phyloP scores from a whole-genome alignment of 1,139 yeast species.

The Geotrichum cucujoidarum region DNA sequence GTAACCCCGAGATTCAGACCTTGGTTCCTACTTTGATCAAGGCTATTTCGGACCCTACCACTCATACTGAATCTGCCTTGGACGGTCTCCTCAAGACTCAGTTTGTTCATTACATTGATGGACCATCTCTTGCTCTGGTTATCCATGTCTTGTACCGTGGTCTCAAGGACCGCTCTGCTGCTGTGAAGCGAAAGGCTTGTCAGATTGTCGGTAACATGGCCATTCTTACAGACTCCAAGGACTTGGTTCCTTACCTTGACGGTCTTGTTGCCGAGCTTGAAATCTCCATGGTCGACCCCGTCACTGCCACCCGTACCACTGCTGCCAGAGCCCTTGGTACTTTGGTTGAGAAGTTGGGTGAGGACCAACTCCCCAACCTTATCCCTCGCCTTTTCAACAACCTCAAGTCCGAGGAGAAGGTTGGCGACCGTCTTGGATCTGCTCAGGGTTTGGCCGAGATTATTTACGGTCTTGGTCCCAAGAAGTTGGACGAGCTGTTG shows the following conservation, averaged over 20 bases:
- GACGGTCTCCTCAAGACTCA: conserved; percentile 85
- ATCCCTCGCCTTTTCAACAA: conserved; percentile 76
- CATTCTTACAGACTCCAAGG: conserved; percentile 82
- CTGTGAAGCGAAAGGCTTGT: conserved; percentile 88
- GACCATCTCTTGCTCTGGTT: conserved; percentile 92
- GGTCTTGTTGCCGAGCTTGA: conserved; percentile 78
- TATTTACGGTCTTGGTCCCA: conserved; percentile 80
- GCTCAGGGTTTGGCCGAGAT: conserved; percentile 97
- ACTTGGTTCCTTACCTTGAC: conserved; percentile 76
- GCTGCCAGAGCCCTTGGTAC: conserved; percentile 98
- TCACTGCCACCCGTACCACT: conserved; percentile 93
- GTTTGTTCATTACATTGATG: conserved; percentile 95
- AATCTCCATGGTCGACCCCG: conserved; percentile 96
- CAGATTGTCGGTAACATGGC: conserved; percentile 99
- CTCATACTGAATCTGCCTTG: conserved; percentile 78
- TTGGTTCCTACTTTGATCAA: conserved; percentile 83
- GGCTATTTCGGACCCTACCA: conserved; percentile 95
- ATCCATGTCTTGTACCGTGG: conserved; percentile 95
- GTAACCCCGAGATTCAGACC: conserved; percentile 92
- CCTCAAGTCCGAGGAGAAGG: conserved; percentile 69
- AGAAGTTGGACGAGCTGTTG: conserved; percentile 79
- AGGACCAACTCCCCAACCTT: conserved; percentile 88
- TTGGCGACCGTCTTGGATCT: conserved; percentile 93
- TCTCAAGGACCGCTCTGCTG: conserved; percentile 87
- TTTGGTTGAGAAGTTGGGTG: conserved; percentile 92